These are phyloP conservation scores for Kodamaea alishanica DNA, from an alignment of 1,139 yeast genomes.

Conservation along the genomic window DNA sequence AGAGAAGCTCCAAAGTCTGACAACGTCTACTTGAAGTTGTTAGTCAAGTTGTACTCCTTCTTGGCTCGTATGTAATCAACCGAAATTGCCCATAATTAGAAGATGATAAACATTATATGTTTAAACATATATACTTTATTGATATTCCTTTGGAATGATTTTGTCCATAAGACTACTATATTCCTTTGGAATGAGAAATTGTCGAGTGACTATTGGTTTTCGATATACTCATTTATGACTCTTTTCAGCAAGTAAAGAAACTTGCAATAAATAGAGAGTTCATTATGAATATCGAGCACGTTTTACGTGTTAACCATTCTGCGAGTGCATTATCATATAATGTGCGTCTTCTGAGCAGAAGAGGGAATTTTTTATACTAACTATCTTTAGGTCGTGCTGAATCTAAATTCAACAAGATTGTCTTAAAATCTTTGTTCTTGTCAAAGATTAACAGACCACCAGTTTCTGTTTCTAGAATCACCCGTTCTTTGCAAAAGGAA, in stretches of 20 bases:
- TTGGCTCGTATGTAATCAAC: slow-evolving; percentile 85
- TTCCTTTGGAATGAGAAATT: slow-evolving; percentile 6
- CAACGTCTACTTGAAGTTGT: slow-evolving; percentile 96
- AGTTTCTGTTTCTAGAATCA: slow-evolving; percentile 89
- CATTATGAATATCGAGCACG: no score
- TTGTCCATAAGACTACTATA: slow-evolving; percentile 4
- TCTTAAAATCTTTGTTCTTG: slow-evolving; percentile 91
- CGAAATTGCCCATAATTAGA: slow-evolving; percentile 2
- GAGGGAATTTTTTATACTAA: slow-evolving; percentile 39
- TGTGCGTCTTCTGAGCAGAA: slow-evolving; percentile 66
- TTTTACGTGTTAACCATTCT: slow-evolving; percentile 31
- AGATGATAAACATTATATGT: slow-evolving; percentile 3
- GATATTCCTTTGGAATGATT: neutral
- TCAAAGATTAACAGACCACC: slow-evolving; percentile 99
- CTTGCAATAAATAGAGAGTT: slow-evolving; percentile 7
- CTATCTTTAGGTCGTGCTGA: slow-evolving; percentile 84
- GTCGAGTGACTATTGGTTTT: neutral
- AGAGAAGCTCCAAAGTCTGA: slow-evolving; percentile 99
- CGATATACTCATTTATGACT: neutral
- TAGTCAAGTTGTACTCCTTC: slow-evolving; percentile 98
- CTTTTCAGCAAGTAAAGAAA: slow-evolving; percentile 13
- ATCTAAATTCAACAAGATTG: slow-evolving; percentile 96
- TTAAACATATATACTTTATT: slow-evolving; percentile 1
- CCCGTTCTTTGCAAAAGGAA: slow-evolving; percentile 69
- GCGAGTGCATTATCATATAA: slow-evolving; percentile 50